Conservation (phyloP, 2,329 filamentous ascomycete genomes). For the Plenodomus tracheiphilus region DNA sequence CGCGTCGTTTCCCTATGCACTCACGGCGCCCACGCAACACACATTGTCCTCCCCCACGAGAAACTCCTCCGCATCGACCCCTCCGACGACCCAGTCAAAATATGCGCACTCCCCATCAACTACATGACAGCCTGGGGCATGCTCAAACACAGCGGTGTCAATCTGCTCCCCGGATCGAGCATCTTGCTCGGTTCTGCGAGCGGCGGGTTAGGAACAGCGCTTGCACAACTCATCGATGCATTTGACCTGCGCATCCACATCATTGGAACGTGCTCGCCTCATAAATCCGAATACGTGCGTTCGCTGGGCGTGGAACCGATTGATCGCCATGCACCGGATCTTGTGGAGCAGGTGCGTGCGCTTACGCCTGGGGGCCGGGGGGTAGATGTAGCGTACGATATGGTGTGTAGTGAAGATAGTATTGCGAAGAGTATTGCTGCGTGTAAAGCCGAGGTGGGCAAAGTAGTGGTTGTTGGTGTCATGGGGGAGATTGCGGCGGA, state of each 20-base stretch:
- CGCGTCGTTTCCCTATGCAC: slow-evolving; percentile 4
- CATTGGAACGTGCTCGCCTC: slow-evolving; percentile 9
- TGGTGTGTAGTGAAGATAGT: slow-evolving; percentile 9
- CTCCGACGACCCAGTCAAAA: slow-evolving; percentile 8
- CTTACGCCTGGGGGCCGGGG: slow-evolving; percentile 10
- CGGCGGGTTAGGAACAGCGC: slow-evolving; percentile 11
- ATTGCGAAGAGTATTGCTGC: slow-evolving; percentile 5
- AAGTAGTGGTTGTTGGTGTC: slow-evolving; percentile 8
- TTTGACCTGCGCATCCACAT: slow-evolving; percentile 12
- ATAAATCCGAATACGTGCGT: slow-evolving; percentile 11
- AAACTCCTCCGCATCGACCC: slow-evolving; percentile 3
- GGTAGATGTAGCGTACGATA: slow-evolving; percentile 14
- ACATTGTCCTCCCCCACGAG: slow-evolving; percentile 8
- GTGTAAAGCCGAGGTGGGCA: slow-evolving; percentile 7
- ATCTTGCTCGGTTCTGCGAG: slow-evolving; percentile 12
- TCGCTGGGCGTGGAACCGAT: slow-evolving; percentile 11
- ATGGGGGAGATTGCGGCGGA: slow-evolving; percentile 9
- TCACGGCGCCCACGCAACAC: slow-evolving; percentile 8
- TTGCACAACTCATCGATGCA: slow-evolving; percentile 8
- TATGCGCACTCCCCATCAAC: slow-evolving; percentile 7
- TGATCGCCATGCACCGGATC: slow-evolving; percentile 8
- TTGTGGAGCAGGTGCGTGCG: slow-evolving; percentile 6
- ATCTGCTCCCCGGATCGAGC: slow-evolving; percentile 7
- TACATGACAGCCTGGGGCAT: slow-evolving; percentile 16
- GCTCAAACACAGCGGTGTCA: slow-evolving; percentile 11